phyloP scores from a whole-genome alignment of 331 rosid species.

The Rhamnella rubrinervis region DNA sequence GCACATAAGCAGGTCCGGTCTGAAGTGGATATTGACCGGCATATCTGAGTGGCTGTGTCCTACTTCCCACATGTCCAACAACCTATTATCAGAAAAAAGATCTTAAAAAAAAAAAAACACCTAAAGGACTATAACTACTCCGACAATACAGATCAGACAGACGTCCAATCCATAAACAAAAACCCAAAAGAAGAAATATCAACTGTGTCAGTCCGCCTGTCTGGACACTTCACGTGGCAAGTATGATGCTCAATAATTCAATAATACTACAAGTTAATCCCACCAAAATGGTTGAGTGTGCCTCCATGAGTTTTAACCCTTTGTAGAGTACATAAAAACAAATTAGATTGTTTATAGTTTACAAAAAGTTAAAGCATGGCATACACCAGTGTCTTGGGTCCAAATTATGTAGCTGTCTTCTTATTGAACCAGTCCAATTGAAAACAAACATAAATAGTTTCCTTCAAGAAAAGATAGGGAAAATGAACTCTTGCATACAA shows the following conservation, averaged over 20 bases:
- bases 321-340: not conserved
- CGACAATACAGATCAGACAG: not conserved
- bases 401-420: not conserved
- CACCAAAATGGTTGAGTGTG: not conserved
- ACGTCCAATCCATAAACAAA: too few species aligned
- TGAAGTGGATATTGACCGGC: conserved; percentile 63
- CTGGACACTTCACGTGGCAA: not conserved
- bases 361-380: not conserved
- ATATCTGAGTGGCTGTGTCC: conserved; percentile 64
- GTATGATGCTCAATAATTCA: not conserved
- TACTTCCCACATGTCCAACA: conserved; percentile 66
- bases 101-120: too few species aligned
- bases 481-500: not conserved
- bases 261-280: not conserved
- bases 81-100: conserved; percentile 29
- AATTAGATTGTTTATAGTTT: not conserved
- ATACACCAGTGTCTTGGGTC: not conserved
- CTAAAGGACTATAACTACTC: not conserved
- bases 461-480: not conserved
- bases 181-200: not conserved
- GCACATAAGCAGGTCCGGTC: conserved; percentile 66
- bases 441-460: not conserved
- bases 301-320: not conserved
- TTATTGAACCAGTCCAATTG: not conserved
- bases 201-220: not conserved